Conservation (phyloP, 2,329 filamentous ascomycete species). For the Trichoderma harzianum region DNA sequence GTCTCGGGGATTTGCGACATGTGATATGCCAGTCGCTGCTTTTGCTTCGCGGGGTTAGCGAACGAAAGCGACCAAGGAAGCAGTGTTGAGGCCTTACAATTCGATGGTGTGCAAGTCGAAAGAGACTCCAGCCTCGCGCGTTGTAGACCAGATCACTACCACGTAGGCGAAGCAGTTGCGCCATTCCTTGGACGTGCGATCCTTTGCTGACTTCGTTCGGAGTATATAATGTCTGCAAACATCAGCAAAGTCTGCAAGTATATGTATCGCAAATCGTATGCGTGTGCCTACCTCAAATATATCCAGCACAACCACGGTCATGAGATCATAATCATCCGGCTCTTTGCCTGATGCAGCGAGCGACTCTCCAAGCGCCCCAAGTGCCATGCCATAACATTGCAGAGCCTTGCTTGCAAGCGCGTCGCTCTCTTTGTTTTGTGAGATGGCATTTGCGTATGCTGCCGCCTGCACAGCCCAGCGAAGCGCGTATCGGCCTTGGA, state of each 20-base stretch:
- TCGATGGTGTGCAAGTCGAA: conserved; percentile 38
- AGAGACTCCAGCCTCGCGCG: conserved; percentile 38
- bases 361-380: conserved; percentile 33
- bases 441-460: conserved; percentile 32
- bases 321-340: conserved; percentile 39
- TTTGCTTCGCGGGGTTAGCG: background rate
- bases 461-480: conserved; percentile 39
- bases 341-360: conserved; percentile 30
- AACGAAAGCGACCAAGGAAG: background rate
- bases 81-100: conserved; percentile 22
- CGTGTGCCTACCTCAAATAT: conserved; percentile 35
- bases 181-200: conserved; percentile 39
- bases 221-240: conserved; percentile 32
- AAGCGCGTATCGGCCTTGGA: conserved; percentile 35
- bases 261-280: background rate
- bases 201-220: conserved; percentile 26
- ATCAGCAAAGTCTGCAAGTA: too few relatives aligned
- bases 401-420: conserved; percentile 26
- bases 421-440: conserved; percentile 18
- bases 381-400: conserved; percentile 35
- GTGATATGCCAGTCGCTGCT: background rate
- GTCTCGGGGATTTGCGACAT: conserved; percentile 31
- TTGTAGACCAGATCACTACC: conserved; percentile 35
- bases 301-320: conserved; percentile 40
- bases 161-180: conserved; percentile 37